Base-by-base conservation (phyloP, 2,329 filamentous ascomycete genomes). In the Hymenoscyphus fructigenus region DNA sequence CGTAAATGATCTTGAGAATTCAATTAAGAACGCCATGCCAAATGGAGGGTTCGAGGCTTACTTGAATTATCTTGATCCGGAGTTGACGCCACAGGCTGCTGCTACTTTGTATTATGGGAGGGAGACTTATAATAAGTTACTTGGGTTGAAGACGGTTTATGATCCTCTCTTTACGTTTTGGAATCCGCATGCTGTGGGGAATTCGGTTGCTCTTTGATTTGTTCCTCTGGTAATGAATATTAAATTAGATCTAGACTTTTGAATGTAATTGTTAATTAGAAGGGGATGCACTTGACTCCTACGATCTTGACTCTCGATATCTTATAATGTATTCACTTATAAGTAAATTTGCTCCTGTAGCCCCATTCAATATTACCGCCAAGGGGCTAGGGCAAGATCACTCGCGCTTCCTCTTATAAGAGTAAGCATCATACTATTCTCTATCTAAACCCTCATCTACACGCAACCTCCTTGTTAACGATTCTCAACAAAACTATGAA, bases 41-140 rank as follows among this genome's bases (percentile, higher is more conserved):
- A 68, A 69, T 58, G 72, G 72, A 2, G 66, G 73, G 29, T 73
- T 74, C 50, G 60, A 36, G 3, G 68, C 36, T 1, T 74, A 73
- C 62, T 50, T 70, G 2, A 74, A 74, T 61, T 74, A 72, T 60
- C 57, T 73, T 12, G 72, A 74, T 59, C 66, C 71, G 0, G 57
- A 64, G 29, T 56, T 72, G 41, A 62, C 26, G 3, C 53, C 68
- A 0, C 7, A 20, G 5, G 29, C 58, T 17, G 72, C 70, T 1
- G 66, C 65, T 5, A 36, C 57, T 23, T n/a, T 63, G 60, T 72
- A 74, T 60, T 73, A 72, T 66, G 70, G 70, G n/a, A 34, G 56
- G 6, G 36, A 32, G 9, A 69, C 71, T 55, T 72, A 68, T 50
- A 65, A 66, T 60, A 65, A 59, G 20, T 59, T 72, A 55, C 55